Evolutionary conservation across 2,329 filamentous ascomycete genomes (phyloP).

Genomic region (Aspergillus sp.): DNA sequence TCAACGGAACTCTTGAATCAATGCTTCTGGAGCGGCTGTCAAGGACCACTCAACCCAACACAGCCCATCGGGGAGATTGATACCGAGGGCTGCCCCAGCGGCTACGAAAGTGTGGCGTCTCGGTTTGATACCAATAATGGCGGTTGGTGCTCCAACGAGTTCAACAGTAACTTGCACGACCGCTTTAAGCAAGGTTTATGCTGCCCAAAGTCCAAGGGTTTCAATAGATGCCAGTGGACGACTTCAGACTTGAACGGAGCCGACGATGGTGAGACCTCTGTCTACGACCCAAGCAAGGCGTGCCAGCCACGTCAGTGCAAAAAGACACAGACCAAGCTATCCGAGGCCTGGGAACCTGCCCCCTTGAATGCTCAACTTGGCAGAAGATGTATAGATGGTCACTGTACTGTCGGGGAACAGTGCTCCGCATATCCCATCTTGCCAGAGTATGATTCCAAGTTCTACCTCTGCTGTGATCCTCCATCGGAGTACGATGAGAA

Average conservation of each 20-base stretch:
- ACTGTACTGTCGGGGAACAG: not conserved
- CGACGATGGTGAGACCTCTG: not conserved
- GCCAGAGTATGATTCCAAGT: not conserved
- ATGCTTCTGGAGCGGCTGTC: slow-evolving; percentile 12
- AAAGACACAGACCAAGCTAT: not conserved
- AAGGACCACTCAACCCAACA: slow-evolving; percentile 16
- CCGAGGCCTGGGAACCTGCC: not conserved
- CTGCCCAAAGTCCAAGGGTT: not conserved
- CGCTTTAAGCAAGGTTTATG: not conserved
- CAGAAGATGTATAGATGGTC: not conserved
- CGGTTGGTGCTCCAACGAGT: not conserved
- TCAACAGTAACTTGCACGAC: not conserved
- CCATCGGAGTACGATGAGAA: slow-evolving; percentile 12
- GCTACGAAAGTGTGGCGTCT: not conserved
- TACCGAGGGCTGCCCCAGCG: not conserved
- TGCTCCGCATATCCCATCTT: not conserved
- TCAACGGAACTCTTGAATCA: slow-evolving; percentile 11
- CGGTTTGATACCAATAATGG: not conserved
- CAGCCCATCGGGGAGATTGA: not conserved
- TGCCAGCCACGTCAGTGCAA: not conserved
- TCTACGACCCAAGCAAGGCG: not conserved
- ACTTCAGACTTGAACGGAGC: not conserved
- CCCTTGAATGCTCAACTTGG: not conserved
- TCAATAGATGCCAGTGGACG: not conserved
- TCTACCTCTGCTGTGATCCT: slow-evolving; percentile 8